Conservation (phyloP, 768 basidiomycete genomes). For the Auriculariales sp. region DNA sequence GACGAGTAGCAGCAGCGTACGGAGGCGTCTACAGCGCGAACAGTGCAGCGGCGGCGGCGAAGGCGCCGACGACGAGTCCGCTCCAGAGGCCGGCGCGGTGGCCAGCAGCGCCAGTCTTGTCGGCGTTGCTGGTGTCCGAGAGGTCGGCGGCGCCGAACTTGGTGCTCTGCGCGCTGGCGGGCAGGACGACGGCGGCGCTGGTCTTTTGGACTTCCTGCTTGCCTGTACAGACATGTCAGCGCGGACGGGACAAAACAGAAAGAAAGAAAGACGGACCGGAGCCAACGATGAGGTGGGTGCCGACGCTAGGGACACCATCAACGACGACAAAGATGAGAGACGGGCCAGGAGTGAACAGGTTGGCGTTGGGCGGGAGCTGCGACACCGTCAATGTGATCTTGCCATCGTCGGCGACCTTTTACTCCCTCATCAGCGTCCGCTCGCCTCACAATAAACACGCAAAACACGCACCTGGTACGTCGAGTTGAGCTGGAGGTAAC, state of each 20-base stretch:
- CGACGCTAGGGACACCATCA: conserved; percentile 62
- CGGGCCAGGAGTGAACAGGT: conserved; percentile 56
- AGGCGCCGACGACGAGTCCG: no score
- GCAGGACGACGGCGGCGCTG: conserved; percentile 14
- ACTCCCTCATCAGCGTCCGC: no score
- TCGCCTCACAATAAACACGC: no score
- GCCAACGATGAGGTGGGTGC: conserved; percentile 61
- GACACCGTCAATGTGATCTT: conserved; percentile 49
- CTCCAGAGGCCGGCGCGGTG: no score
- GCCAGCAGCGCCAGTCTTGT: no score
- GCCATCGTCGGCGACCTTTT: conserved; percentile 42
- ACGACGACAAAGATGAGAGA: conserved; percentile 62
- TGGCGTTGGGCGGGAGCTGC: conserved; percentile 64
- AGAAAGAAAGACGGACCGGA: no score
- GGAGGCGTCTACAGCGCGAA: no score
- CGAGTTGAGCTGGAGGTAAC: conserved; percentile 49
- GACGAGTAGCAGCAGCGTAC: no score
- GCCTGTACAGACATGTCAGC: no score
- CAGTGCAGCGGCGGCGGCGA: no score
- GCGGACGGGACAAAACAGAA: no score
- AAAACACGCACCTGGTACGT: conserved; percentile 46
- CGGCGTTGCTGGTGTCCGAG: neutral
- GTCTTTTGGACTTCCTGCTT: conserved; percentile 42
- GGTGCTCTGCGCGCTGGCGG: conserved; percentile 4
- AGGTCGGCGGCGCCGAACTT: neutral